Evolutionary conservation across 768 basidiomycete genomes (phyloP), one percentile per base, ranked within the genome.

Genomic region (Lentinula raphanica): DNA sequence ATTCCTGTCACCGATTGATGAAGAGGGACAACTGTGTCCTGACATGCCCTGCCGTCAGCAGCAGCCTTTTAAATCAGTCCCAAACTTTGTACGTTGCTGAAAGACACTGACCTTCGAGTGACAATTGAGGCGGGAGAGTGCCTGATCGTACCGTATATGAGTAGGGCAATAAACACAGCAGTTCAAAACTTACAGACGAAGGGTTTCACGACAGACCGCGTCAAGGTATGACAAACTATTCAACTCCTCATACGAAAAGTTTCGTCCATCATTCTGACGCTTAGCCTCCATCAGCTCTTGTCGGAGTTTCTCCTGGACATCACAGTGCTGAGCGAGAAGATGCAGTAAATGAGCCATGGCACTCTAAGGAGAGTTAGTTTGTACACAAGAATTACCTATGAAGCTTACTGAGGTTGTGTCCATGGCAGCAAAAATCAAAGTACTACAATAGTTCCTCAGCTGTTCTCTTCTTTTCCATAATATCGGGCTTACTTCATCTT

Each of bases 131-230:
- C 68, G 1, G 74, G 66, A 23, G 74, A 64, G 49, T 67, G 64
- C 38, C 69, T 68, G 46, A 15, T 31, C 25, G 29, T 2, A 9
- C 27, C 35, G 17, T n/a, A 6, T 21, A 19, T 19, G 12, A 23
- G 31, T n/a, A 9, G 11, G 45, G 19, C 6, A 28, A 40, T 13
- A 11, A 13, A 27, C 9, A 27, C 13, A 49, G 8, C 27, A 23
- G 19, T 21, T 5, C 4, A 27, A 15, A 15, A 64, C 70, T 58
- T 50, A 73, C 72, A 76, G 54, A 55, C 77, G 68, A 19, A 78
- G 64, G 1, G 75, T 75, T 60, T 77, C 76, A 36, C 70, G 65
- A 55, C 72, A 74, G 7, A 78, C 60, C 0, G 77, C 76, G 58
- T 78, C 74, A 11, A 78, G 66, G 48, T 71, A 76, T 0, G 74